Percentiles rank a stretch among this genome's conserved stretches.
phyloP scores from a whole-genome alignment of 345 rosid species.

The Eucalyptus curtisii region DNA sequence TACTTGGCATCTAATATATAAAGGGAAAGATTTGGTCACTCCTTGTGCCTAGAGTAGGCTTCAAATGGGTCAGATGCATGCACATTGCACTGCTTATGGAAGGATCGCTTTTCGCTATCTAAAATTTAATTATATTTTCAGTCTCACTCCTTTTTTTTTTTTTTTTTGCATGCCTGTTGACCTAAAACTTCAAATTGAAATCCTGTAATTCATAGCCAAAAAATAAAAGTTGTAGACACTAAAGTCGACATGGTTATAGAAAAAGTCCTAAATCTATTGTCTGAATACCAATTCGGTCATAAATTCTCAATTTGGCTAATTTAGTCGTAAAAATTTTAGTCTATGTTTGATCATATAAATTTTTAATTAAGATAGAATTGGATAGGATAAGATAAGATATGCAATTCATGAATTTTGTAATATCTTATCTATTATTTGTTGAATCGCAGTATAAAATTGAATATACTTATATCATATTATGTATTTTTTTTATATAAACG shows the following conservation, averaged over 20 bases:
- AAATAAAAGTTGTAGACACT: too few species aligned
- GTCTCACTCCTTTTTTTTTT: too few species aligned
- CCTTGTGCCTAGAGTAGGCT: neutral
- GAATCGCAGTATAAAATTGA: too few species aligned
- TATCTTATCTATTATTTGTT: too few species aligned
- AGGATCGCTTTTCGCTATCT: neutral
- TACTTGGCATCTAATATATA: neutral
- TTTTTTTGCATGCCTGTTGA: too few species aligned
- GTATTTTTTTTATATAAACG: too few species aligned
- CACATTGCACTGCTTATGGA: neutral
- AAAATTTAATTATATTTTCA: too few species aligned
- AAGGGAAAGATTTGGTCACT: neutral
- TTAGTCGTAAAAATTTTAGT: too few species aligned
- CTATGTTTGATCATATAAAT: too few species aligned
- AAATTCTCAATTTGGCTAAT: neutral
- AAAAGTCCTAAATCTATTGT: neutral
- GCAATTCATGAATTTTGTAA: too few species aligned
- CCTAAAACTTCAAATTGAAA: neutral
- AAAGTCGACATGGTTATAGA: neutral
- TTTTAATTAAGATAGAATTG: fast-evolving
- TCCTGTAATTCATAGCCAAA: neutral
- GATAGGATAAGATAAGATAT: fast-evolving
- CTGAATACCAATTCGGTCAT: too few species aligned
- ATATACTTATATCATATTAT: too few species aligned
- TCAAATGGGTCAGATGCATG: neutral